Evolutionary conservation across 768 basidiomycete species (phyloP), one percentile per base, ranked within the genome.

Genomic region (Auricularia cornea): DNA sequence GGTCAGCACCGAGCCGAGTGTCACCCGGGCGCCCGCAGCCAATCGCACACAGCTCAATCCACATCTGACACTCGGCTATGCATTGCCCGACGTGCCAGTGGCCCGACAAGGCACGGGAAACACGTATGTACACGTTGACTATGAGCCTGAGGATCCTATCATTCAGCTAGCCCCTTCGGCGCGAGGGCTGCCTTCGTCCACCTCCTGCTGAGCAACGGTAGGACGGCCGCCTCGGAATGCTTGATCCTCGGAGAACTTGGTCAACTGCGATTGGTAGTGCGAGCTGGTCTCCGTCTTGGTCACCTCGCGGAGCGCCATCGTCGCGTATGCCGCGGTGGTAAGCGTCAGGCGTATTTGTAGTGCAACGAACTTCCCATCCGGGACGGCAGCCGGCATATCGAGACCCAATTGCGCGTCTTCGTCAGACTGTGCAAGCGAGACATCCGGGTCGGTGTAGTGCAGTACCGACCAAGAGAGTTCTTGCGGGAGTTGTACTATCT

Each of bases 241-340:
- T 72, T 94, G 92, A 70, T 94, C 92, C 72, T 90, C 91, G 26
- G 90, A 86, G 33, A 83, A 80, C 60, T 80, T 81, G 14, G 92
- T 94, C 65, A 94, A 79, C 67, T 78, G 77, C n/a, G 82, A 89
- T 72, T 97, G 95, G 76, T 86, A 88, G 69, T 94, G 93, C 44
- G 93, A 88, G 72, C 92, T 94, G 23, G 95, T 98, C 70, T 98
- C 94, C 35, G 89, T 92, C 77, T 96, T 98, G 16, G 94, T 94
- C 52, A 97, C 85, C 76, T 97, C 94, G 48, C 94, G 85, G 68
- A 99, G 74, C 3, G 95, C 96, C 97, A 99, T 99, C 2, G 97
- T 99, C 2, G 97, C 97, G 74, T 98, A 99, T 3, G 93, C 89
- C 0, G 93, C 90, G 6, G 93, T 92, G 16, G 91, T 93, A 18